phyloP scores from a whole-genome alignment of 2,329 filamentous ascomycete species.

The Sporothrix mexicana region DNA sequence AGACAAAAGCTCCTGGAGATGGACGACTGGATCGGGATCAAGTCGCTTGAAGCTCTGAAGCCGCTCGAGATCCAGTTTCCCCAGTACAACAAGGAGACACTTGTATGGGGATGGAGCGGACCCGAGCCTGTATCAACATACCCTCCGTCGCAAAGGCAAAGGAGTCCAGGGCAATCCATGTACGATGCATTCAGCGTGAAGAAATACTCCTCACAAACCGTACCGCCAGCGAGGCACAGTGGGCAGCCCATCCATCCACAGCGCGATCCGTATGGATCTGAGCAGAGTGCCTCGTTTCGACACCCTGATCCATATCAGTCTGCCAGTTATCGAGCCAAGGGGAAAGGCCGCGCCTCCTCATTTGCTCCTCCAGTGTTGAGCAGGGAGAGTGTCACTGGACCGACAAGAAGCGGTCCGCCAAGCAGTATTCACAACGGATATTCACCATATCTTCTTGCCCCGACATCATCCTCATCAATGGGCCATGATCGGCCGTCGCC shows the following conservation, averaged over 20 bases:
- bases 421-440: too few relatives aligned
- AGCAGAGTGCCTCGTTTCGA: background rate
- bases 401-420: background rate
- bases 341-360: background rate
- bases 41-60: slow-evolving; percentile 14
- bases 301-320: background rate
- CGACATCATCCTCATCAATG: background rate
- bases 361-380: background rate
- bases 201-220: background rate
- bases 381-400: background rate
- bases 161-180: too few relatives aligned
- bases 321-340: background rate
- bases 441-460: background rate
- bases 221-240: background rate
- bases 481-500: background rate
- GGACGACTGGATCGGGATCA: slow-evolving; percentile 38
- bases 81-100: slow-evolving; percentile 10
- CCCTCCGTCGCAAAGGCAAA: background rate
- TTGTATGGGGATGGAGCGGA: slow-evolving; percentile 35
- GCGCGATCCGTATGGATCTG: too few relatives aligned
- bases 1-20: slow-evolving; percentile 30
- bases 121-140: background rate
- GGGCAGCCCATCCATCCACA: background rate
- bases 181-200: background rate
- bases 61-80: slow-evolving; percentile 33